Base-by-base conservation (phyloP, 768 basidiomycete genomes). In the Podaxis sp. region DNA sequence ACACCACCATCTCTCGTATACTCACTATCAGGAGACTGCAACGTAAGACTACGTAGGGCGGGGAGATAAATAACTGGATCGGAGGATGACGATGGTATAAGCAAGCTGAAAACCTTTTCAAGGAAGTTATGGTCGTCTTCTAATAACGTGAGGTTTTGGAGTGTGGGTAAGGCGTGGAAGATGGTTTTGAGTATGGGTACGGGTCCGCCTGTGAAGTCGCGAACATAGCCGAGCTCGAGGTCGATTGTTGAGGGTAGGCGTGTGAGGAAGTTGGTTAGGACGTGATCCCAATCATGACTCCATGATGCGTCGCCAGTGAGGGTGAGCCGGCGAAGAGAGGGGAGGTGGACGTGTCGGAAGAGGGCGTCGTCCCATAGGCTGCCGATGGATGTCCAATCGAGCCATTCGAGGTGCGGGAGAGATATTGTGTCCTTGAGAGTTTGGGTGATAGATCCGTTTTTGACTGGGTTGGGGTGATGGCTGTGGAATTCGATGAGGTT, bases 331-430 rank as follows among this genome's bases (percentile, higher is more conserved):
- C 22, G 38, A 12, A 61, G 46, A 28, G 39, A 42, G 26, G 59
- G 59, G 30, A 61, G 46, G 38, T 52, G 40, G 19, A 44, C 33
- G 46, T 42, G 28, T 53, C 52, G 51, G 52, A 61, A 61, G 38
- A 61, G 59, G 26, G 59, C 52, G n/a, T 61, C 59, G 52, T 61
- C 59, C 59, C 59, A 61, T 26, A 53, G 9, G 28, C 59, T 54
- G 11, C 39, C 39, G 1, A 61, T 26, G 15, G 52, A 61, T 8
- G 38, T 12, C 59, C 59, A 61, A 13, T 61, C 59, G 39, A 61
- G 52, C 51, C 59, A 53, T 33, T 22, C 26, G 59, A 61, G 59
- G 46, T 53, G 52, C 2, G 22, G 39, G n/a, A 53, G 59, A 2
- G 28, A 44, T 28, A 61, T 24, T 2, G 59, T 3, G 1, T 53